These are phyloP conservation scores for Rhypophila decipiens DNA, from an alignment of 495 filamentous ascomycete genomes.

Conservation along the genomic window DNA sequence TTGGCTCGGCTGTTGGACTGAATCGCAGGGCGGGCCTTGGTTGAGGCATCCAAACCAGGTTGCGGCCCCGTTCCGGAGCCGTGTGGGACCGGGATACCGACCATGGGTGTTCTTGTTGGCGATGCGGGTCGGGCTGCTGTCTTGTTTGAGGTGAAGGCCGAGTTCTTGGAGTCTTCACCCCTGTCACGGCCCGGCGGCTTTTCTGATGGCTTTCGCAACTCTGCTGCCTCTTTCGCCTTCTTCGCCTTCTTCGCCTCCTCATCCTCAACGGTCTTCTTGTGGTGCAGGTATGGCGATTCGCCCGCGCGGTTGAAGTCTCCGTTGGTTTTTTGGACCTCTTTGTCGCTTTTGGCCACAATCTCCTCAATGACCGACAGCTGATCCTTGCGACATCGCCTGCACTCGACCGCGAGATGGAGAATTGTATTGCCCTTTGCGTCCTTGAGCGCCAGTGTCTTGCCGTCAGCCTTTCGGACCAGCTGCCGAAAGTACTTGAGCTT, in stretches of 20 bases:
- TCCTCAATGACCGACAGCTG: conserved; percentile 17
- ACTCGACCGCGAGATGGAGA: conserved; percentile 25
- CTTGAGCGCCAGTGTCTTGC: conserved; percentile 15
- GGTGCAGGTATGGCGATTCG: conserved; percentile 20
- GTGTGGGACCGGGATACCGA: background rate
- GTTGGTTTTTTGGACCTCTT: conserved; percentile 4
- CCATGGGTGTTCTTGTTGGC: background rate
- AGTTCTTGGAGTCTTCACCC: conserved; percentile 1
- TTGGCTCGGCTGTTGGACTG: background rate
- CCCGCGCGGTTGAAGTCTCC: conserved; percentile 9
- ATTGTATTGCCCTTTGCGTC: conserved; percentile 21
- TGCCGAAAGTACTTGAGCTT: conserved; percentile 10
- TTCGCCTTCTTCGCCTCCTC: conserved; percentile 2
- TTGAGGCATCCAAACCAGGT: background rate
- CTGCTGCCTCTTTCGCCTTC: conserved; percentile 2
- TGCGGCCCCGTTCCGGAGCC: background rate
- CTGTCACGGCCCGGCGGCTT: background rate
- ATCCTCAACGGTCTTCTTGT: conserved; percentile 12
- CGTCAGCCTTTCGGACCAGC: conserved; percentile 13
- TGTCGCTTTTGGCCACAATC: conserved; percentile 15
- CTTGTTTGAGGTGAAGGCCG: background rate
- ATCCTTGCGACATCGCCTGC: conserved; percentile 12
- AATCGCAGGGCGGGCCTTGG: background rate
- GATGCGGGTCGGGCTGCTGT: conserved; percentile 1
- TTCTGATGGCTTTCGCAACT: conserved; percentile 2